Evolutionary conservation across 257 asterid genomes (phyloP), one percentile per base, ranked within the genome.

Genomic region (Solanum dulcamara): DNA sequence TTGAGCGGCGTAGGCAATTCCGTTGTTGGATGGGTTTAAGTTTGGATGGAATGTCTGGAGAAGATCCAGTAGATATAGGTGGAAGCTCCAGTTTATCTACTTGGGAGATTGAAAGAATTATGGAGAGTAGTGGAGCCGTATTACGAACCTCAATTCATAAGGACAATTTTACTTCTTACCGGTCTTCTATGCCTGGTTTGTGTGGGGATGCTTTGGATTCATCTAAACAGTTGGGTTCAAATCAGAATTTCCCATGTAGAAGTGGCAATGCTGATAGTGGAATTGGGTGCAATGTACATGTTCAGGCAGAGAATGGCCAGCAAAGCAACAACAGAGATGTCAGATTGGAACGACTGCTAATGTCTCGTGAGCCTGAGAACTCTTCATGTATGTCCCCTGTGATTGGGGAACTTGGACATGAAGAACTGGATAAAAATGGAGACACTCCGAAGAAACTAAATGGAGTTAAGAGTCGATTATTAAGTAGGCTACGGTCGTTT

Each of bases 1-100:
- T 81, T 42, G 98, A 96, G 88, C 91, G 99, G 2, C 87, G 99
- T 6, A 88, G 86, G 84, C 88, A 92, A 59, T 96, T 96, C 86
- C 82, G 90, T 46, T 87, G 89, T 37, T 88, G 91, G 93, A 89
- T 96, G 92, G 94, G 93, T 46, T 87, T 88, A 75, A 84, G 70
- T 77, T 46, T 88, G 13, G 90, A 89, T 74, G 86, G 68, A 33
- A 30, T 40, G 11, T 81, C 80, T 15, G 86, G 85, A 14, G 90
- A 86, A 38, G 87, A 72, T 66, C 66, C 85, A 15, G 83, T 68
- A 48, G 86, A 87, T 85, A 40, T 32, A 33, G 22, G 15, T 32
- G 60, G 66, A 38, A 87, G 85, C 85, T 59, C 32, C 32, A 91
- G 72, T 88, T 30, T 79, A 60, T 81, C 50, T 15, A 44, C 40